Conservation (phyloP, 139 green algal genomes). For the Deuterostichococcus epilithicus region DNA sequence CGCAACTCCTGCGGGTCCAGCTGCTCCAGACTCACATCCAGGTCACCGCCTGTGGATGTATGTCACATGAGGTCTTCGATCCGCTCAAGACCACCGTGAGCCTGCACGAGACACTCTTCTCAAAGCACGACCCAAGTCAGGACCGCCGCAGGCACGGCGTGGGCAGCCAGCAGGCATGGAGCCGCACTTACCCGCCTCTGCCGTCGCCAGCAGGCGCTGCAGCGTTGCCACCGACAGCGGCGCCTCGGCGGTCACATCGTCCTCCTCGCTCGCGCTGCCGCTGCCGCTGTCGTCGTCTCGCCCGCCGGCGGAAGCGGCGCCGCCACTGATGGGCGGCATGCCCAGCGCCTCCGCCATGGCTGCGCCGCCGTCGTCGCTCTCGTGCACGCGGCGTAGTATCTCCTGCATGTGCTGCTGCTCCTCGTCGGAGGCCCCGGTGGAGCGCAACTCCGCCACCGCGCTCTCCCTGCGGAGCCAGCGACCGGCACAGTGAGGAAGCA, state of each 20-base stretch:
- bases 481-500: no score
- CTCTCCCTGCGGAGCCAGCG: conserved; percentile 54
- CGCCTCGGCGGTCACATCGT: background rate
- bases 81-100: no score
- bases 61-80: no score
- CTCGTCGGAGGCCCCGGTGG: conserved; percentile 23
- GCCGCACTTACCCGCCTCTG: no score
- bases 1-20: conserved; percentile 38
- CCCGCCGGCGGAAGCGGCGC: no score
- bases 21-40: conserved; percentile 36
- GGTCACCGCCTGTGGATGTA: background rate
- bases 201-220: conserved; percentile 30
- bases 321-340: no score
- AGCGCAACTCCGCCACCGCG: conserved; percentile 40
- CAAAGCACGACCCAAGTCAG: no score
- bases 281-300: background rate
- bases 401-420: conserved; percentile 45
- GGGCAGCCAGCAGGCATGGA: no score
- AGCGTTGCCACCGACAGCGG: conserved; percentile 34
- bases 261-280: conserved; percentile 5
- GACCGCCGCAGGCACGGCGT: no score
- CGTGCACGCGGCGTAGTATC: conserved; percentile 53
- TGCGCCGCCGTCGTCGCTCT: conserved; percentile 17
- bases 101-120: no score
- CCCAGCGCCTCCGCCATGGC: background rate